phyloP scores from a whole-genome alignment of 2,329 filamentous ascomycete species.

The Ceratocystiopsis sp. region DNA sequence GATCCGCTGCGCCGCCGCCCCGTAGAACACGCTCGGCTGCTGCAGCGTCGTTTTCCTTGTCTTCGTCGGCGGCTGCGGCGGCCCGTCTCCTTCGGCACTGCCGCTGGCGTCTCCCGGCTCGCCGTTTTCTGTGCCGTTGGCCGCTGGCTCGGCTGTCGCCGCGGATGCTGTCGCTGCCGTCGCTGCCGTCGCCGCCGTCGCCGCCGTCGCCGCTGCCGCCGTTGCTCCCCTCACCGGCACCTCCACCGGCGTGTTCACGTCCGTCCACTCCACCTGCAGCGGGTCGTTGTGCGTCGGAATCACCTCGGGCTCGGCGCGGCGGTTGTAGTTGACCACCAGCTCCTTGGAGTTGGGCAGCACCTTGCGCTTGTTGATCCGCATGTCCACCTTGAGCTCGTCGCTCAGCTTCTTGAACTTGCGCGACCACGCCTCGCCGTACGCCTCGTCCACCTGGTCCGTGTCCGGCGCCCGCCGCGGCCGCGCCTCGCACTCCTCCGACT shows the following conservation, averaged over 20 bases:
- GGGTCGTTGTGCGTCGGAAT: constrained; percentile 94
- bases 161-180: too few species aligned
- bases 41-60: constrained; percentile 12
- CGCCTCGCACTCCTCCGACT: constrained; percentile 67
- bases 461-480: constrained; percentile 56
- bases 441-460: constrained; percentile 49
- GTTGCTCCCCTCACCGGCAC: background rate
- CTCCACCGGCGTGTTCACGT: constrained; percentile 34
- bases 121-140: background rate
- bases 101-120: background rate
- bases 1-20: constrained; percentile 66
- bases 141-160: background rate
- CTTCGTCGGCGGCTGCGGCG: background rate
- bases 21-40: constrained; percentile 51
- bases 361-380: constrained; percentile 86
- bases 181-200: background rate
- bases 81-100: background rate
- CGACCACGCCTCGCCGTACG: constrained; percentile 70
- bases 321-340: constrained; percentile 86
- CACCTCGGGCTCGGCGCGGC: constrained; percentile 62
- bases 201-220: background rate
- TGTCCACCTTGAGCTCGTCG: constrained; percentile 71
- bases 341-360: constrained; percentile 97
- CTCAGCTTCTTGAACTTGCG: constrained; percentile 68
- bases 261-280: constrained; percentile 88